These are phyloP conservation scores for Mallotus repandus DNA, from an alignment of 441 rosid species.

Conservation along the genomic window DNA sequence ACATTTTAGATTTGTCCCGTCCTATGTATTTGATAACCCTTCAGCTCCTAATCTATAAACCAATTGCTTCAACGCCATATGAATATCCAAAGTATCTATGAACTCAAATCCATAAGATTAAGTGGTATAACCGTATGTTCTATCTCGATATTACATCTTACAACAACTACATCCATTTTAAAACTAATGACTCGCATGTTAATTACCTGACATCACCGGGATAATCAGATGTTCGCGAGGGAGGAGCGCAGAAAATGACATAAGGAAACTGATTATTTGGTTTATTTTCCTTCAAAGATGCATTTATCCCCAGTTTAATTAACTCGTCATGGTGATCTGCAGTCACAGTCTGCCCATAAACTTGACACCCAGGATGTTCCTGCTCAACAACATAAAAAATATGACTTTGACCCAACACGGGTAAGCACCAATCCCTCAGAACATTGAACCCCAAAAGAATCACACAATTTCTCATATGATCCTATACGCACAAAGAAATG, in stretches of 20 bases:
- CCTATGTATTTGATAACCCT: not conserved
- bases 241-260: slow-evolving; percentile 93
- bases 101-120: not conserved
- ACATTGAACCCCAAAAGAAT: not conserved
- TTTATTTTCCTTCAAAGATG: slow-evolving; percentile 53
- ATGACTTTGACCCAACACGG: slow-evolving; percentile 5
- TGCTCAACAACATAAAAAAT: slow-evolving; percentile 32
- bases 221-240: slow-evolving; percentile 70
- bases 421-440: not conserved
- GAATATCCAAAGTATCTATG: not conserved
- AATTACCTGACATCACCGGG: slow-evolving; percentile 76
- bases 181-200: slow-evolving; percentile 7
- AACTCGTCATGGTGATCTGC: slow-evolving; percentile 77
- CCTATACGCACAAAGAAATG: not conserved
- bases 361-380: slow-evolving; percentile 71
- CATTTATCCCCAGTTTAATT: slow-evolving; percentile 66
- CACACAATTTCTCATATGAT: not conserved
- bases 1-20: not conserved
- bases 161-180: not conserved
- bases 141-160: not conserved
- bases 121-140: no score
- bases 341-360: slow-evolving; percentile 76
- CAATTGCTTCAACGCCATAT: not conserved
- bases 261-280: slow-evolving; percentile 49
- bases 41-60: not conserved